phyloP scores from a whole-genome alignment of 2,329 filamentous ascomycete genomes.

The Thielaviopsis punctulata region DNA sequence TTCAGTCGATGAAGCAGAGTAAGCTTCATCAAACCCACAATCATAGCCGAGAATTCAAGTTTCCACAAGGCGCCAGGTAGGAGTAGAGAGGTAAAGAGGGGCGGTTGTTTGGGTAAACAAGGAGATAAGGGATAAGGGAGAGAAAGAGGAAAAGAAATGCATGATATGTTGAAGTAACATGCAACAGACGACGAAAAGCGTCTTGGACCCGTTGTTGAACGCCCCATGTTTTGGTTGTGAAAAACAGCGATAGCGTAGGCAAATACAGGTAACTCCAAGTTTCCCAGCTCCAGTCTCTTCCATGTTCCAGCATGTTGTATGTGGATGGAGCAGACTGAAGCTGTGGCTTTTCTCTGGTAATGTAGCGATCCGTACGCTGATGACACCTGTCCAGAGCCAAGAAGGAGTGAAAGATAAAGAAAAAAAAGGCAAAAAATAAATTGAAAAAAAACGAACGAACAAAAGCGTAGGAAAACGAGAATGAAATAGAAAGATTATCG shows the following conservation, averaged over 20 bases:
- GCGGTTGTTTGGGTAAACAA: conserved; percentile 12
- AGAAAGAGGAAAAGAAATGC: conserved; percentile 20
- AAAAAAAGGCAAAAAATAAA: neutral
- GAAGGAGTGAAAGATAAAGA: conserved; percentile 9
- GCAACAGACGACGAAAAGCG: conserved; percentile 36
- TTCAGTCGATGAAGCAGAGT: too few relatives aligned
- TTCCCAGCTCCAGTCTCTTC: conserved; percentile 25
- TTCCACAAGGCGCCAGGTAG: neutral
- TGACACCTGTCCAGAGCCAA: conserved; percentile 12
- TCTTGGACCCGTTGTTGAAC: conserved; percentile 63
- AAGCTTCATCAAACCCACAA: neutral
- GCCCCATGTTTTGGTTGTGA: conserved; percentile 70
- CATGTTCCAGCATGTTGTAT: conserved; percentile 52
- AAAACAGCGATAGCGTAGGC: conserved; percentile 57
- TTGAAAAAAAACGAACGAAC: conserved; percentile 1
- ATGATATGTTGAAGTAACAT: conserved; percentile 11
- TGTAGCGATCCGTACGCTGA: conserved; percentile 12
- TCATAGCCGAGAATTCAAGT: neutral
- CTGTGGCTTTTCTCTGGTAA: conserved; percentile 13
- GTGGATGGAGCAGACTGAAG: conserved; percentile 19
- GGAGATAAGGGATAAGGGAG: conserved; percentile 15
- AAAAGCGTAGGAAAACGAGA: neutral
- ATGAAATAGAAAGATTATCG: neutral
- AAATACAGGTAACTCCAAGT: conserved; percentile 48
- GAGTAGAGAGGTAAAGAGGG: neutral